Evolutionary conservation across 805 yeast species (phyloP).

Genomic region (Saccharomycopsis capsularis): DNA sequence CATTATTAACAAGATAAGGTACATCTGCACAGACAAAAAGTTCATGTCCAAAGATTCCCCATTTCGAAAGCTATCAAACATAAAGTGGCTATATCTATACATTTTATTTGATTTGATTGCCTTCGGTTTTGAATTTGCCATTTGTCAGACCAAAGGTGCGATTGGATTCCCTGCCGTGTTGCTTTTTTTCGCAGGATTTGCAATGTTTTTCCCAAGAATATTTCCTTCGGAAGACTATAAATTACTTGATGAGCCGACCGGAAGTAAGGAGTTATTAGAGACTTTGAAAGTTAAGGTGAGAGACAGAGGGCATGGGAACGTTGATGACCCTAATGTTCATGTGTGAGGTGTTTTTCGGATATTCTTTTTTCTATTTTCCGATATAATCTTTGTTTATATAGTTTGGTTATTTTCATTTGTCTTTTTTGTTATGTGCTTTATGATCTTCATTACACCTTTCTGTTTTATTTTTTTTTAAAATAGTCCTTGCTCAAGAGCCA

Average conservation of each 20-base stretch:
- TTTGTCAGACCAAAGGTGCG: slow-evolving; percentile 83
- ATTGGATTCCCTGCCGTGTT: slow-evolving; percentile 90
- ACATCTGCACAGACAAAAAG: slow-evolving; percentile 51
- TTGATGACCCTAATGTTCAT: neutral
- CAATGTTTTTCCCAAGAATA: slow-evolving; percentile 55
- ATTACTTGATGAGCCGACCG: slow-evolving; percentile 47
- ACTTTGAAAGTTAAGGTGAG: slow-evolving; percentile 1
- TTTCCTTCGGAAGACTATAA: slow-evolving; percentile 57
- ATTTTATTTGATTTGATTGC: slow-evolving; percentile 55
- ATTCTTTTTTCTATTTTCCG: neutral
- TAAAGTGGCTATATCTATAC: slow-evolving; percentile 50
- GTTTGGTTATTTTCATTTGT: too few species aligned
- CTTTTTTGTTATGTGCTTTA: too few species aligned
- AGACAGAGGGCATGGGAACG: neutral
- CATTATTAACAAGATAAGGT: slow-evolving; percentile 55
- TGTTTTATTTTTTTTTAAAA: too few species aligned
- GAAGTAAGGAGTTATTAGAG: slow-evolving; percentile 9
- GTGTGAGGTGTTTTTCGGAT: neutral
- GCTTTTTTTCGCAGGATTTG: slow-evolving; percentile 53
- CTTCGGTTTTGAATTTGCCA: slow-evolving; percentile 73
- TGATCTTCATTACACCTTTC: too few species aligned
- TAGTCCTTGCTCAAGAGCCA: too few species aligned
- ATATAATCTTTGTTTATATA: too few species aligned
- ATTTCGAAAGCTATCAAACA: slow-evolving; percentile 8
- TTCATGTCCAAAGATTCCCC: slow-evolving; percentile 30